These are phyloP conservation scores for Globisporangium yorkense DNA, from an alignment of 352 stramenopile species.

Conservation along the genomic window DNA sequence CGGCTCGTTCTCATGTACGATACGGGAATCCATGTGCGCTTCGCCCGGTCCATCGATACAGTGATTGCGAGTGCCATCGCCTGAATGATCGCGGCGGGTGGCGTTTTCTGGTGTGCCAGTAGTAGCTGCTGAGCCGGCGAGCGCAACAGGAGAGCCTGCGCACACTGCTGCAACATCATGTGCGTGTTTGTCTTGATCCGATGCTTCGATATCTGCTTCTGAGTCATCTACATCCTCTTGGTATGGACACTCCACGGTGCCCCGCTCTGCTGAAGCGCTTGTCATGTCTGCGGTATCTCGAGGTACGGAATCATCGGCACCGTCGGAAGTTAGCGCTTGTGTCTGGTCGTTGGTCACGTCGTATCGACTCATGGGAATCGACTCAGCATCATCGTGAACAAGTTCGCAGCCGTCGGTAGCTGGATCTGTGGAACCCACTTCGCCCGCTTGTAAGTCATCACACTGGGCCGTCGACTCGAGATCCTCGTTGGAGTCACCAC, in stretches of 20 bases:
- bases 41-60: neutral
- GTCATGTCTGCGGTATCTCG: too few species aligned
- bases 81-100: neutral
- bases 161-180: neutral
- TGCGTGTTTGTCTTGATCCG: too few species aligned
- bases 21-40: neutral
- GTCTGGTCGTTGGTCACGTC: neutral
- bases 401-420: neutral
- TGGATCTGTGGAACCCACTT: neutral
- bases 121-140: neutral
- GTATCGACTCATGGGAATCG: neutral
- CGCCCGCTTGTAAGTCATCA: neutral
- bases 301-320: too few species aligned
- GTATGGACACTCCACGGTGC: too few species aligned
- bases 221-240: too few species aligned
- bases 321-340: too few species aligned
- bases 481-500: neutral
- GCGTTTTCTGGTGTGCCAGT: neutral
- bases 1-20: neutral
- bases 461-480: neutral
- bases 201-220: too few species aligned
- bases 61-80: neutral
- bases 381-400: neutral
- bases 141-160: neutral
- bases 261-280: too few species aligned